Evolutionary conservation across 129 eudicot genomes (phyloP).

Genomic region (Ambrosia trifida): DNA sequence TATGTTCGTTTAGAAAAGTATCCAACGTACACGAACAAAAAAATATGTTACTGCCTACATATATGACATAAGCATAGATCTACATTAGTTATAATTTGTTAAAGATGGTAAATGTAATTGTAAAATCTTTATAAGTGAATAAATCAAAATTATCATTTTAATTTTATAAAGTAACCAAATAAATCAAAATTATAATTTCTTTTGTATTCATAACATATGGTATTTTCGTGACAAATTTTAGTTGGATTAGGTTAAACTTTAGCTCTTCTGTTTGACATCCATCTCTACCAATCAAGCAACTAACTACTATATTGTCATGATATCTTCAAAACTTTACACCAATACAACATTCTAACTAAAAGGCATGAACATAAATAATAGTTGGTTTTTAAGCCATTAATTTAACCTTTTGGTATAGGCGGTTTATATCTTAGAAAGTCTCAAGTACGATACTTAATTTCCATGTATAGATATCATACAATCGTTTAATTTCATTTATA

Average conservation of each 20-base stretch:
- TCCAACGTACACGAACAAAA: too few species aligned
- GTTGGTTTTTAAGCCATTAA: background rate
- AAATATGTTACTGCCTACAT: too few species aligned
- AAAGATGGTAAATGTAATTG: too few species aligned
- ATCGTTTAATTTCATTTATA: too few species aligned
- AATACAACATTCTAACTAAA: constrained; percentile 23
- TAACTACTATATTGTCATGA: constrained; percentile 24
- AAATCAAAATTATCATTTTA: background rate
- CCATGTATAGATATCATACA: background rate
- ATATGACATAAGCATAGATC: too few species aligned
- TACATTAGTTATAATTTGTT: too few species aligned
- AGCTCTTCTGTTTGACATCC: background rate
- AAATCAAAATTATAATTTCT: background rate
- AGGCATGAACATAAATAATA: constrained; percentile 10
- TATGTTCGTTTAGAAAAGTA: too few species aligned
- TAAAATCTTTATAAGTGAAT: background rate
- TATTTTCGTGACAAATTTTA: background rate
- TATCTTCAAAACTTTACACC: constrained; percentile 11
- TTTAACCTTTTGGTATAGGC: too few species aligned
- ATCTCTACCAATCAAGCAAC: constrained; percentile 19
- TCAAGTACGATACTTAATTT: too few species aligned
- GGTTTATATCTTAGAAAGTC: too few species aligned
- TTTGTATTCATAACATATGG: too few species aligned
- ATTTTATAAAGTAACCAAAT: too few species aligned
- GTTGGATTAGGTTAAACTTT: background rate